A percentile compares a stretch with the other conserved stretches of the same genome.
phyloP scores from a whole-genome alignment of 495 filamentous ascomycete genomes.

The Aspergillus wentii region DNA sequence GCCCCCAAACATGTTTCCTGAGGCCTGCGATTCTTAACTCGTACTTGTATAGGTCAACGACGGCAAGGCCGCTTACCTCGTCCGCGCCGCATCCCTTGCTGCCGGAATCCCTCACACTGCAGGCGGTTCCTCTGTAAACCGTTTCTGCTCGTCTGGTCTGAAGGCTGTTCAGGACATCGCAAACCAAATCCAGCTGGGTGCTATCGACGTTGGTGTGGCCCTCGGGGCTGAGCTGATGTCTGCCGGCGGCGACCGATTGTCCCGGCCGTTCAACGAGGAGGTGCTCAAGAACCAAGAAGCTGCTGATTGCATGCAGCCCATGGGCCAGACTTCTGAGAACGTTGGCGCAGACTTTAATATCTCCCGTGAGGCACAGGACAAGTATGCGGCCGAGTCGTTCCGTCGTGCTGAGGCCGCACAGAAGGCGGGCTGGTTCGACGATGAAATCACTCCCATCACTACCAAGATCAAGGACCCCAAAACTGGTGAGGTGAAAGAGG shows the following conservation, averaged over 20 bases:
- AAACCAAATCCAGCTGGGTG: constrained; percentile 73
- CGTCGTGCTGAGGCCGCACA: constrained; percentile 82
- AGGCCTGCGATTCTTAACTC: no score
- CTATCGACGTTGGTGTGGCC: constrained; percentile 83
- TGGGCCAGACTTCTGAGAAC: constrained; percentile 98
- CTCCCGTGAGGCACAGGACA: constrained; percentile 71
- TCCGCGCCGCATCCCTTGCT: constrained; percentile 80
- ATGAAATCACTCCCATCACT: constrained; percentile 87
- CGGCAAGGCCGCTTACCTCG: constrained; percentile 81
- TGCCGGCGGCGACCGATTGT: constrained; percentile 59
- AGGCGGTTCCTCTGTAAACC: constrained; percentile 75
- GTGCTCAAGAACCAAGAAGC: constrained; percentile 74
- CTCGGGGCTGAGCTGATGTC: constrained; percentile 89
- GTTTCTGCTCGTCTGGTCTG: constrained; percentile 95
- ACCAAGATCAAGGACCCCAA: constrained; percentile 77
- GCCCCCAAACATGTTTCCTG: no score
- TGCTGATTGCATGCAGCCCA: constrained; percentile 82
- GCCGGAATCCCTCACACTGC: constrained; percentile 93
- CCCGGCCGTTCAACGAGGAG: constrained; percentile 70
- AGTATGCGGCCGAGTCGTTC: constrained; percentile 82
- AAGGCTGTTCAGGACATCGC: constrained; percentile 94
- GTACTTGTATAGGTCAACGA: constrained; percentile 93
- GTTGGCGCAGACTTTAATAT: constrained; percentile 90
- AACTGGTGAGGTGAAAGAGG: constrained; percentile 68
- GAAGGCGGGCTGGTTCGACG: constrained; percentile 88